Conservation (phyloP, 192 early-diverging fungal genomes). For the Paraglomus brasilianum region DNA sequence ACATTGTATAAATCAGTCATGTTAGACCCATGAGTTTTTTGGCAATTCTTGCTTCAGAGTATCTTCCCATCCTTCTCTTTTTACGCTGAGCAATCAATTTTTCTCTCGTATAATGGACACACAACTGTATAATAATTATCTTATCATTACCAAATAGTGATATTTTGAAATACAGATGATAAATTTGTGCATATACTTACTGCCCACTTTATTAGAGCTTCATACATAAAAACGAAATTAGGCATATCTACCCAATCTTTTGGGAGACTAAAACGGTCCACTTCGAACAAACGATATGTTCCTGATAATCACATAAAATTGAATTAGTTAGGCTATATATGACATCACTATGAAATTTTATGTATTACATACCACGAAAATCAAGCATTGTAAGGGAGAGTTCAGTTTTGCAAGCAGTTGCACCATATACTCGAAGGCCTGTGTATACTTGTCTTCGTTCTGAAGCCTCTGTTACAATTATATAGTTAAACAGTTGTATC, state of each 20-base stretch:
- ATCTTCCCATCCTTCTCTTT: slow-evolving; percentile 25
- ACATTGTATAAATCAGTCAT: no score
- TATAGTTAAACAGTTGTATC: slow-evolving; percentile 2
- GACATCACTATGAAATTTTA: background rate
- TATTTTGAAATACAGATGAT: background rate
- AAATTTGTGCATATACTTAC: slow-evolving; percentile 4
- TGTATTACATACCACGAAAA: slow-evolving; percentile 18
- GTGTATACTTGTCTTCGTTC: background rate
- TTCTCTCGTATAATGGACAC: slow-evolving; percentile 19
- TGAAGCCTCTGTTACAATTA: slow-evolving; percentile 16
- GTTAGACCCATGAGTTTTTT: background rate
- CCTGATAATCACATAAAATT: slow-evolving; percentile 1
- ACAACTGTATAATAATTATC: slow-evolving; percentile 19
- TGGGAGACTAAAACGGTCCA: slow-evolving; percentile 2
- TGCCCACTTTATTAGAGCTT: slow-evolving; percentile 15
- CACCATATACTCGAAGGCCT: background rate
- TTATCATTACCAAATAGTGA: background rate
- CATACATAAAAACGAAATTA: slow-evolving; percentile 17
- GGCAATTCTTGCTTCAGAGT: slow-evolving; percentile 17
- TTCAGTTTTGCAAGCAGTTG: slow-evolving; percentile 5
- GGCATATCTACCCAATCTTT: slow-evolving; percentile 18
- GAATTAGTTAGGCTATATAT: background rate
- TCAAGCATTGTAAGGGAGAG: slow-evolving; percentile 12
- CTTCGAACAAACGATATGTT: background rate
- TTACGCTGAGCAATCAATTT: slow-evolving; percentile 22